A percentile compares a stretch with the other conserved stretches of the same genome.
Evolutionary conservation across 768 basidiomycete species (phyloP).

Genomic region (Piloderma croceum): DNA sequence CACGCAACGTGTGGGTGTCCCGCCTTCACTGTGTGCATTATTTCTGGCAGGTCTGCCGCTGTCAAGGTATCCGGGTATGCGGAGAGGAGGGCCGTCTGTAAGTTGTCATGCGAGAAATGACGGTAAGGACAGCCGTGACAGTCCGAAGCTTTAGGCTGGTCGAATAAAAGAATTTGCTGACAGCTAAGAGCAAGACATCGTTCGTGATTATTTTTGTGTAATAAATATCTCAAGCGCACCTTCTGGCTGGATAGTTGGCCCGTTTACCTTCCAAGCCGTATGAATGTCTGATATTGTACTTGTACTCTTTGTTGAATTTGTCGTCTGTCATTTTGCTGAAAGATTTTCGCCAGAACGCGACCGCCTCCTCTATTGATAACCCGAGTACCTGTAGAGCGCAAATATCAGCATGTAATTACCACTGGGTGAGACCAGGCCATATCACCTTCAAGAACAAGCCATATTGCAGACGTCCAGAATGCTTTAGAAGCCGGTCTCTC

Average conservation of each 20-base stretch:
- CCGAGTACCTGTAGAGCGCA: conserved; percentile 80
- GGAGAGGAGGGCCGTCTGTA: conserved; percentile 69
- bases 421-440: conserved; percentile 1
- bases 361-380: conserved; percentile 88
- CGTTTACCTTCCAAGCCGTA: conserved; percentile 94
- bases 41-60: conserved; percentile 70
- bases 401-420: conserved; percentile 1
- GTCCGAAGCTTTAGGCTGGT: conserved; percentile 63
- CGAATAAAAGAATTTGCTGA: conserved; percentile 71
- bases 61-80: conserved; percentile 62
- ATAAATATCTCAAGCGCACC: conserved; percentile 36
- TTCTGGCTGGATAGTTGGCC: conserved; percentile 91
- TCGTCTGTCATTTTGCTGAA: conserved; percentile 80
- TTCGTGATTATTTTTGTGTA: conserved; percentile 1
- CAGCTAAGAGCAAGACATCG: conserved; percentile 62
- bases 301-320: conserved; percentile 96
- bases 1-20: conserved; percentile 93
- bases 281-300: conserved; percentile 93
- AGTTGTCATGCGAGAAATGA: conserved; percentile 69
- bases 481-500: conserved; percentile 82
- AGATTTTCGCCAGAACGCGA: conserved; percentile 88
- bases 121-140: conserved; percentile 91
- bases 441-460: conserved; percentile 90
- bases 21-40: conserved; percentile 71
- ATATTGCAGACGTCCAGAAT: conserved; percentile 87